These are phyloP conservation scores for Annulohypoxylon stygium DNA, from an alignment of 495 filamentous ascomycete genomes.

Conservation along the genomic window DNA sequence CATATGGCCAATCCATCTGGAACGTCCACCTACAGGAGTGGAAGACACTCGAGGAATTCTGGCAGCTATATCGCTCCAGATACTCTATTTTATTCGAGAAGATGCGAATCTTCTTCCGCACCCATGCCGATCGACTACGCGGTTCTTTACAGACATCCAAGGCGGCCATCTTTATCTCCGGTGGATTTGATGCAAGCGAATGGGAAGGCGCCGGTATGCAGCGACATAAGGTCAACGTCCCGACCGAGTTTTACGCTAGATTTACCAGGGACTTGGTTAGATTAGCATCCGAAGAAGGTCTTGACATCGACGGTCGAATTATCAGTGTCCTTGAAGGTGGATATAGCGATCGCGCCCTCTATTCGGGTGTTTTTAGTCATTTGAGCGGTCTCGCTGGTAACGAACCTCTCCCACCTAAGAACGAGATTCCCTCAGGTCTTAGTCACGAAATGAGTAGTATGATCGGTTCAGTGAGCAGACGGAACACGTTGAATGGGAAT, in stretches of 20 bases:
- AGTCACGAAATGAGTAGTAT: conserved; percentile 68
- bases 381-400: conserved; percentile 78
- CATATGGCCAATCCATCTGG: conserved; percentile 93
- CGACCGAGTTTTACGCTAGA: conserved; percentile 94
- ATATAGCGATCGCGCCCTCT: conserved; percentile 91
- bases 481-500: conserved; percentile 47
- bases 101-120: conserved; percentile 77
- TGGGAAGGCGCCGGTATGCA: conserved; percentile 95
- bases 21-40: conserved; percentile 95
- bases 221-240: conserved; percentile 92
- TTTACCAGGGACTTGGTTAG: conserved; percentile 86
- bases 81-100: conserved; percentile 84
- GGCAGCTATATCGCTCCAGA: conserved; percentile 82
- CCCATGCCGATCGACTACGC: conserved; percentile 73
- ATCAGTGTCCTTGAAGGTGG: conserved; percentile 96
- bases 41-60: conserved; percentile 85
- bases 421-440: conserved; percentile 56
- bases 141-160: conserved; percentile 69
- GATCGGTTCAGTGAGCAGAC: conserved; percentile 55
- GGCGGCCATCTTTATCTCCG: conserved; percentile 92
- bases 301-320: conserved; percentile 82
- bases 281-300: conserved; percentile 83
- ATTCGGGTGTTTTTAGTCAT: conserved; percentile 89
- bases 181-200: conserved; percentile 96
- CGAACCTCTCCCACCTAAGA: conserved; percentile 56